These are phyloP conservation scores for Tricholoma bakamatsutake DNA, from an alignment of 768 basidiomycete genomes.

Conservation along the genomic window DNA sequence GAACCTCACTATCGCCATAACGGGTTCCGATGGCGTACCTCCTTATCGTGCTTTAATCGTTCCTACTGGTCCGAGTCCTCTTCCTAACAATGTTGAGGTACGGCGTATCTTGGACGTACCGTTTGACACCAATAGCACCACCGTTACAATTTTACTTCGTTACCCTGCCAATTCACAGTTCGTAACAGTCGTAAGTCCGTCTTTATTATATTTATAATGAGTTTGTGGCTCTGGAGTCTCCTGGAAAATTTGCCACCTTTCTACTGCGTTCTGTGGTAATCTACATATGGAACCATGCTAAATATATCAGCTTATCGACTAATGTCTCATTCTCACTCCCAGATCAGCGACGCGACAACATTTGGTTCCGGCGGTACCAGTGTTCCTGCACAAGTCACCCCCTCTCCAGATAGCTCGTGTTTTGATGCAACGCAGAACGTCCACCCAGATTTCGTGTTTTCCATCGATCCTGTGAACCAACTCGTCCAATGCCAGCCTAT, in stretches of 20 bases:
- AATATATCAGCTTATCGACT: not conserved
- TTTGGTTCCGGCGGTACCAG: conserved; percentile 78
- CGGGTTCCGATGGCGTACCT: conserved; percentile 50
- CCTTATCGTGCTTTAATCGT: conserved; percentile 66
- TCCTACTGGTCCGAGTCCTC: conserved; percentile 59
- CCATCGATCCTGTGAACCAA: conserved; percentile 56
- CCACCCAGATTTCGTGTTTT: conserved; percentile 51
- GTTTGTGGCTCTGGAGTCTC: not conserved
- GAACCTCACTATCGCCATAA: conserved; percentile 52
- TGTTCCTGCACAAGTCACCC: conserved; percentile 49
- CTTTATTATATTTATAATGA: not conserved
- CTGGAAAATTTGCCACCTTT: not conserved
- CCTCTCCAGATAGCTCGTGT: conserved; percentile 51
- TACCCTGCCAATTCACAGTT: conserved; percentile 69
- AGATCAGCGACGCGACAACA: conserved; percentile 55
- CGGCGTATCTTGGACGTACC: conserved; percentile 51
- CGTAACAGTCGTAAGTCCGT: conserved; percentile 64
- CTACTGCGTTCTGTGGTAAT: not conserved
- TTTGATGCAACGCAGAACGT: conserved; percentile 47
- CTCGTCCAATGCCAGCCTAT: conserved; percentile 59
- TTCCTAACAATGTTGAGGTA: conserved; percentile 57
- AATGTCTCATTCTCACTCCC: conserved; percentile 6
- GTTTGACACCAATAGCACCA: conserved; percentile 38
- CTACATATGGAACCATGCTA: not conserved
- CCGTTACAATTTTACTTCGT: conserved; percentile 49